Conservation (phyloP, 768 basidiomycete species). For the Heimioporus sp. region DNA sequence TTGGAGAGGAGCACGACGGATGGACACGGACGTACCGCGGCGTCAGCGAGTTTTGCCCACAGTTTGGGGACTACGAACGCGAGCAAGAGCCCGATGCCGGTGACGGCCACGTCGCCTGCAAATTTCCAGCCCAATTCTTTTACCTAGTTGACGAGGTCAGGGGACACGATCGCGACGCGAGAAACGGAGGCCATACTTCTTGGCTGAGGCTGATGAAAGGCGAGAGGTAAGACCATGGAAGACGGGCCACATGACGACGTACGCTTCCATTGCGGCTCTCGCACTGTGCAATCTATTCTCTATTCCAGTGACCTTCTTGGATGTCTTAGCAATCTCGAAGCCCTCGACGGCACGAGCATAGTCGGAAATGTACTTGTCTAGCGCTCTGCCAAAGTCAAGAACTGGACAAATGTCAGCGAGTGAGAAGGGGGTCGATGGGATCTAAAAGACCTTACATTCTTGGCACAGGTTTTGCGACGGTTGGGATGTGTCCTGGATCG, state of each 20-base stretch:
- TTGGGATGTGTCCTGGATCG: slow-evolving; percentile 11
- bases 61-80: slow-evolving; percentile 8
- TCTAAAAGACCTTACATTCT: slow-evolving; percentile 7
- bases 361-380: slow-evolving; percentile 13
- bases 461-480: slow-evolving; percentile 20
- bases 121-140: slow-evolving; percentile 19
- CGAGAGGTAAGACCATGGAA: neutral
- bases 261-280: slow-evolving; percentile 15
- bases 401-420: slow-evolving; percentile 2
- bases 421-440: neutral
- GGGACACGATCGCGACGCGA: neutral
- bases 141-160: slow-evolving; percentile 11
- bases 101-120: slow-evolving; percentile 9
- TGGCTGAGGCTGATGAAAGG: slow-evolving; percentile 9
- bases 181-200: slow-evolving; percentile 7
- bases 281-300: neutral
- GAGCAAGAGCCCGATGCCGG: slow-evolving; percentile 15
- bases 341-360: slow-evolving; percentile 14
- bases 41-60: slow-evolving; percentile 7
- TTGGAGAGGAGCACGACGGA: too few species aligned
- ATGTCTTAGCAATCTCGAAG: slow-evolving; percentile 3
- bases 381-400: slow-evolving; percentile 11
- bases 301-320: slow-evolving; percentile 3
- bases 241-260: neutral
- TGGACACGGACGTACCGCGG: slow-evolving; percentile 1